These are phyloP conservation scores for Verticillium longisporum DNA, from an alignment of 2,329 filamentous ascomycete genomes.

Conservation along the genomic window DNA sequence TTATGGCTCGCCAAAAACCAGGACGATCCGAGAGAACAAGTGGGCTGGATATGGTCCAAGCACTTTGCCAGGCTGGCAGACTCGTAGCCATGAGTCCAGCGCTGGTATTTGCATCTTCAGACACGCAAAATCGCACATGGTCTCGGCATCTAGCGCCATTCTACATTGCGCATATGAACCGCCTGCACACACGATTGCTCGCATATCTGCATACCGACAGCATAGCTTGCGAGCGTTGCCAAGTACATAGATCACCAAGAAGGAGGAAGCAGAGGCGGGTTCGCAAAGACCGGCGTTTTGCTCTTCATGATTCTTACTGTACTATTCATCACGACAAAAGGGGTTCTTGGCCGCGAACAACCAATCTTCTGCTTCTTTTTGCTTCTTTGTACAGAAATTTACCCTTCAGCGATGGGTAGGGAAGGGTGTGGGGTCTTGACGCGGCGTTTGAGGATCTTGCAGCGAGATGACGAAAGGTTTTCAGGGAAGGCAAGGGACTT, in stretches of 20 bases:
- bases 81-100: conserved; percentile 20
- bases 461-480: not conserved
- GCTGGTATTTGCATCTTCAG: not conserved
- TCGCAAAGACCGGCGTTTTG: not conserved
- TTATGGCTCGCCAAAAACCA: conserved; percentile 97
- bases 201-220: not conserved
- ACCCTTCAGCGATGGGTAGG: not conserved
- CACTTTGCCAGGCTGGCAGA: conserved; percentile 74
- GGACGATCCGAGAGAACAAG: conserved; percentile 69
- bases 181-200: not conserved
- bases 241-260: not conserved
- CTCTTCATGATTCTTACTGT: not conserved
- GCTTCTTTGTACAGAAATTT: not conserved
- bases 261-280: not conserved
- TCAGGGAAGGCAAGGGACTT: not conserved
- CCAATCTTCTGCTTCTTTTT: not conserved
- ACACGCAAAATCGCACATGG: not conserved
- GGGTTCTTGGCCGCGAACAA: not conserved
- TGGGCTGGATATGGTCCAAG: conserved; percentile 99
- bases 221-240: not conserved
- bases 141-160: not conserved
- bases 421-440: not conserved
- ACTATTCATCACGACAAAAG: not conserved
- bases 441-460: not conserved
- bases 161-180: not conserved